phyloP scores from a whole-genome alignment of 495 filamentous ascomycete genomes.

The Penicillium subrubescens region DNA sequence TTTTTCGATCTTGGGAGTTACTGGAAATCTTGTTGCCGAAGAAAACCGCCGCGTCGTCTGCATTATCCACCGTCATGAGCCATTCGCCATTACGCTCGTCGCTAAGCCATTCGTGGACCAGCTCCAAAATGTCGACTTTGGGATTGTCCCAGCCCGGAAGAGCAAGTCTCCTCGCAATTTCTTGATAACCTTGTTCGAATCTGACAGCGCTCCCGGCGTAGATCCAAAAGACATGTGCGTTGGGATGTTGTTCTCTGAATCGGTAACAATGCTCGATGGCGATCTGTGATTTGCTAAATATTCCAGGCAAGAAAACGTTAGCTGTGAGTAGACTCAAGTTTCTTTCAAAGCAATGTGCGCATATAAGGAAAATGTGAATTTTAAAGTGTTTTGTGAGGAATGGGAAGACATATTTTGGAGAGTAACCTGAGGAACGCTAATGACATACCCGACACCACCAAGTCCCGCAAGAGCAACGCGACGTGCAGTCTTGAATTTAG shows the following conservation, averaged over 20 bases:
- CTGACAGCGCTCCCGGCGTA: not conserved
- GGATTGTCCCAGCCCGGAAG: not conserved
- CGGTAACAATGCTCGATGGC: not conserved
- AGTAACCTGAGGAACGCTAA: not conserved
- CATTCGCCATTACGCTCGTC: not conserved
- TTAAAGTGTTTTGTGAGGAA: no score
- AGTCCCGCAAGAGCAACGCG: not conserved
- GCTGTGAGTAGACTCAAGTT: no score
- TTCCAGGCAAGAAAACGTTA: not conserved
- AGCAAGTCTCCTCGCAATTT: not conserved
- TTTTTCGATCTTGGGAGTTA: not conserved
- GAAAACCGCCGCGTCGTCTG: not conserved
- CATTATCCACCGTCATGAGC: not conserved
- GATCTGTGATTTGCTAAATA: not conserved
- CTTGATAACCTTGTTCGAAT: not conserved
- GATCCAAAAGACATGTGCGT: not conserved
- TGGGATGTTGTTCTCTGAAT: not conserved
- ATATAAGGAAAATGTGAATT: no score
- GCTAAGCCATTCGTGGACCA: not conserved
- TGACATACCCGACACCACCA: not conserved
- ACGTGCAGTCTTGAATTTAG: not conserved
- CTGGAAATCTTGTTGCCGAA: not conserved
- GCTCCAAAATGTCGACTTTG: not conserved
- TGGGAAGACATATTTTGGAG: no score
- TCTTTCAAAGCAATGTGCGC: no score